Conservation (phyloP, 352 stramenopile species). For the Phytopythium cucurbitacearum region DNA sequence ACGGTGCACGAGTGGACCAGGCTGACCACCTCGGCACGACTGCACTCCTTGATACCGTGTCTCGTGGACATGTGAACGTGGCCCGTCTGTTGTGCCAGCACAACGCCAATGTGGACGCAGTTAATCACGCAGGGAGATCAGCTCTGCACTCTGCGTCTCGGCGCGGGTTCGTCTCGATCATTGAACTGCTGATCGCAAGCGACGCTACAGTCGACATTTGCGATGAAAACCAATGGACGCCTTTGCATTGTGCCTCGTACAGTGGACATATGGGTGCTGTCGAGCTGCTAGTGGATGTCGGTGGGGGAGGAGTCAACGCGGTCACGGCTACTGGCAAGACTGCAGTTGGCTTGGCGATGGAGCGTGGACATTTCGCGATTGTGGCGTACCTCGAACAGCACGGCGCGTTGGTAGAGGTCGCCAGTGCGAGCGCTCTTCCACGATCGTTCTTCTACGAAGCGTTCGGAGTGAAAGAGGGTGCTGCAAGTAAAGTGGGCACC, state of each 20-base stretch:
- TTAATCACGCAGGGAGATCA: conserved; percentile 9
- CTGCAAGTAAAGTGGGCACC: too few relatives aligned
- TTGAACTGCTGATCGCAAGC: conserved; percentile 1
- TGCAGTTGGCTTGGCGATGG: not conserved
- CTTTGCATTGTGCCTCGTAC: not conserved
- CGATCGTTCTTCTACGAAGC: not conserved
- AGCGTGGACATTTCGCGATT: conserved; percentile 1
- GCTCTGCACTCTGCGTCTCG: conserved; percentile 7
- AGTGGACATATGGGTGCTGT: not conserved
- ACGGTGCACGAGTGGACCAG: not conserved
- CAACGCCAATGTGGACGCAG: not conserved
- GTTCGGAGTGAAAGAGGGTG: not conserved
- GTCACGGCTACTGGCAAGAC: conserved; percentile 5
- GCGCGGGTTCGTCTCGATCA: not conserved
- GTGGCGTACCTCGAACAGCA: not conserved
- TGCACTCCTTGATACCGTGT: conserved; percentile 1
- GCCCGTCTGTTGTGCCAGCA: not conserved
- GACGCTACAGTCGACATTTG: not conserved
- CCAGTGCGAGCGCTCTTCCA: not conserved
- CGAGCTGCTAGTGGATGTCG: not conserved
- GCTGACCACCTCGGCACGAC: conserved; percentile 11
- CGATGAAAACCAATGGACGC: not conserved
- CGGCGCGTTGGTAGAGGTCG: not conserved
- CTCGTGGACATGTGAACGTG: not conserved
- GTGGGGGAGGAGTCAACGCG: not conserved